These are phyloP conservation scores for Zymoseptoria tritici DNA, from an alignment of 2,329 filamentous ascomycete genomes.

Conservation along the genomic window DNA sequence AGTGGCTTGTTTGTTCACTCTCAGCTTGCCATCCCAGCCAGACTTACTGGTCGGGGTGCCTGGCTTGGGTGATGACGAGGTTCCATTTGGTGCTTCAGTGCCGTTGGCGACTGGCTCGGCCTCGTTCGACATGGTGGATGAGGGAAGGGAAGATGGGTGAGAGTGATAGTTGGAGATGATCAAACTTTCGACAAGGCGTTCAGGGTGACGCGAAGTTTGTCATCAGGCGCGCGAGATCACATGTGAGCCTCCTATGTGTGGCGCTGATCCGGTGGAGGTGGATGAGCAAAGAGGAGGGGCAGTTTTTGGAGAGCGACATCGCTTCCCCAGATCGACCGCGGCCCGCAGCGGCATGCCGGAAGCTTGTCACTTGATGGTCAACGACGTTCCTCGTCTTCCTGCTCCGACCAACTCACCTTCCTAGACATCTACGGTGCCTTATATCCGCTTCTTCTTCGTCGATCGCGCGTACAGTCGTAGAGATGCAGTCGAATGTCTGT, in stretches of 20 bases:
- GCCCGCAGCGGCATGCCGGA: not conserved
- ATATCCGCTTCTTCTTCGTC: too few relatives aligned
- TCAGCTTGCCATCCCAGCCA: conserved; percentile 79
- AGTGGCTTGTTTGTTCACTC: conserved; percentile 61
- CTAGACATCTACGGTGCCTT: too few relatives aligned
- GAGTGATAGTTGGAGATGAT: not conserved
- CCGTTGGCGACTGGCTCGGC: not conserved
- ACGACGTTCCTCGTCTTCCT: too few relatives aligned
- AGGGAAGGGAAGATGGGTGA: not conserved
- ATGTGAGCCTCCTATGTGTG: not conserved
- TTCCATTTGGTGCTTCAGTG: conserved; percentile 4
- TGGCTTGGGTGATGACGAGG: conserved; percentile 2
- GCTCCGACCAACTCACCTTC: too few relatives aligned
- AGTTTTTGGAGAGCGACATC: not conserved
- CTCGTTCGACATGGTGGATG: not conserved
- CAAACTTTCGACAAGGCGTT: not conserved
- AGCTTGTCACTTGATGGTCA: too few relatives aligned
- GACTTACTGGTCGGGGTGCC: conserved; percentile 16
- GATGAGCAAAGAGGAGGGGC: not conserved
- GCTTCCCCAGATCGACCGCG: not conserved
- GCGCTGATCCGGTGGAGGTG: not conserved
- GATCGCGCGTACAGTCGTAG: too few relatives aligned
- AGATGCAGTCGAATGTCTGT: too few relatives aligned
- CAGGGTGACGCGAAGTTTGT: not conserved
- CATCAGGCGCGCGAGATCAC: not conserved